Evolutionary conservation across 2,329 filamentous ascomycete genomes (phyloP), one percentile per base, ranked within the genome.

Genomic region (Pseudogymnoascus sp.): DNA sequence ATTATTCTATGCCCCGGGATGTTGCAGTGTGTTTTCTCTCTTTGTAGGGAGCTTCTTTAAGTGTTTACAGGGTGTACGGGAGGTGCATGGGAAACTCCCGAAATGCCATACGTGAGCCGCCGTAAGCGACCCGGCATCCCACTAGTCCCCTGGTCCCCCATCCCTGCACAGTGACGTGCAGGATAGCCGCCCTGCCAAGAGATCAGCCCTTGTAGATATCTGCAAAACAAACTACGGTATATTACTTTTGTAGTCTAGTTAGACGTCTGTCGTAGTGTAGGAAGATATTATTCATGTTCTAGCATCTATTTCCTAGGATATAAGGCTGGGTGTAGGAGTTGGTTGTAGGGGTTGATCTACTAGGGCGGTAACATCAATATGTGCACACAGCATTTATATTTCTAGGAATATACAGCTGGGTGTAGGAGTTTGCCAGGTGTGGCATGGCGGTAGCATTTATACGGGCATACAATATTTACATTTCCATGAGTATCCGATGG

Each of bases 151-250:
- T 54, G 47, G 23, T 54, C 14, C 47, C 23, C 47, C 26, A 16
- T 31, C 47, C 26, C 23, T 54, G 47, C 14, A 54, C 14, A 6
- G 23, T 54, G 47, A 54, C 26, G 47, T 54, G 47, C 47, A 31
- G 47, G 5, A 31, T 57, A 57, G 51, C 26, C 51, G 51, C 51
- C 51, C n/a, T 57, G 51, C 51, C 51, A 57, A 57, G 51, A 3
- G 29, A 57, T 57, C n/a, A 34, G n/a, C 51, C 39, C 26, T 57
- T 57, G 51, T n/a, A 57, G 47, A 2, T 34, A 57, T 34, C n/a
- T 34, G 51, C 26, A 34, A 34, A 34, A 18, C 51, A 57, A 34
- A 34, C n/a, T 10, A 57, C 5, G 3, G n/a, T 21, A 18, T 57
- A 21, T 57, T 57, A 18, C 51, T 57, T 57, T 57, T 34, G 8